These are phyloP conservation scores for Penicillium paneum DNA, from an alignment of 2,329 filamentous ascomycete species.

Conservation along the genomic window DNA sequence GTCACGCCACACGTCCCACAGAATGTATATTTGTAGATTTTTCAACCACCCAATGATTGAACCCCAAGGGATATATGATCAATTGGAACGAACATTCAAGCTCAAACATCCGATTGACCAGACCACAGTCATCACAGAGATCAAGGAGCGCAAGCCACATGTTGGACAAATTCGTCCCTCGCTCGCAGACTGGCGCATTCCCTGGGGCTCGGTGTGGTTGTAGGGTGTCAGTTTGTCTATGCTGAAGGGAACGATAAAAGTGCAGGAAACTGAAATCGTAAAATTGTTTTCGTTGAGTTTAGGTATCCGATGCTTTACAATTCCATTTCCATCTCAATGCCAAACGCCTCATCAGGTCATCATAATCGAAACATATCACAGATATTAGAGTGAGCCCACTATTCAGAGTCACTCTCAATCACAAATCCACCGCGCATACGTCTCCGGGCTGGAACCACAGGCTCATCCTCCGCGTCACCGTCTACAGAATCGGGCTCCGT, in stretches of 20 bases:
- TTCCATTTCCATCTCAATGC: constrained; percentile 8
- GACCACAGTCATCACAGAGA: constrained; percentile 40
- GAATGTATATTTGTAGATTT: constrained; percentile 43
- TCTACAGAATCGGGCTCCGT: constrained; percentile 15
- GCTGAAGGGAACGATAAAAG: constrained; percentile 25
- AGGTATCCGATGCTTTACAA: constrained; percentile 9
- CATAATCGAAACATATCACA: constrained; percentile 5
- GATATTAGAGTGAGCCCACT: constrained; percentile 3
- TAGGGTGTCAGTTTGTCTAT: constrained; percentile 27
- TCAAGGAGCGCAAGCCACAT: constrained; percentile 30
- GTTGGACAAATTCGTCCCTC: constrained; percentile 14
- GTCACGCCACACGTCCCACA: constrained; percentile 47
- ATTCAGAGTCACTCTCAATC: constrained; percentile 46
- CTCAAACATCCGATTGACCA: constrained; percentile 38
- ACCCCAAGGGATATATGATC: constrained; percentile 33
- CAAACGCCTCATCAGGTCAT: constrained; percentile 31
- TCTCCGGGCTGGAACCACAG: constrained; percentile 32
- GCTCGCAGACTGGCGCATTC: constrained; percentile 25
- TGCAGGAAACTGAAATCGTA: neutral
- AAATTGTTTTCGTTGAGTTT: neutral
- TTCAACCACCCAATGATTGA: constrained; percentile 40
- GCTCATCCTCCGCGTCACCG: constrained; percentile 34
- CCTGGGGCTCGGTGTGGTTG: constrained; percentile 25
- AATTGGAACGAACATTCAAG: constrained; percentile 43
- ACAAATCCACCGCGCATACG: constrained; percentile 42